Evolutionary conservation across 2,329 filamentous ascomycete species (phyloP).

Genomic region (Ilyonectria robusta): DNA sequence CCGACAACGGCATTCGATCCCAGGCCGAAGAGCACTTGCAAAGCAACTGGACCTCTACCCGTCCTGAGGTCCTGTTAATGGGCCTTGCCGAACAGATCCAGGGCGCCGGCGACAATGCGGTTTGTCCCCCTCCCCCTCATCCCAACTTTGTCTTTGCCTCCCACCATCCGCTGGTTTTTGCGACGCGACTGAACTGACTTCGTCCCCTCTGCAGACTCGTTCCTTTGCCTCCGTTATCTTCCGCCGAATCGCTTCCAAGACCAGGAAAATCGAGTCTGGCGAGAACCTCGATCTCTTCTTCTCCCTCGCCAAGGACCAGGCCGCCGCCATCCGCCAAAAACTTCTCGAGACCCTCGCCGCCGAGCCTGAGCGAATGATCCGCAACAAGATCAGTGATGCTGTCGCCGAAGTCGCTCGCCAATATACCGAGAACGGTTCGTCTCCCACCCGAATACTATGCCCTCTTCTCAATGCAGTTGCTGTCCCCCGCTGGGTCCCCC

Average conservation of each 20-base stretch:
- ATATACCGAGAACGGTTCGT: conserved; percentile 90
- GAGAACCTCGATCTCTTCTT: conserved; percentile 88
- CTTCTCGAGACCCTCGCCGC: conserved; percentile 82
- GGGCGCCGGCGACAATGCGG: conserved; percentile 79
- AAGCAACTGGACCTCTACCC: conserved; percentile 86
- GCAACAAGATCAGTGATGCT: conserved; percentile 98
- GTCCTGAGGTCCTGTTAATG: conserved; percentile 92
- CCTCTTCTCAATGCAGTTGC: not conserved
- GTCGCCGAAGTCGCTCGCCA: conserved; percentile 95
- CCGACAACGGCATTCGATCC: conserved; percentile 88
- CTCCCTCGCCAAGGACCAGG: conserved; percentile 80
- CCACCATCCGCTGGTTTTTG: conserved; percentile 15
- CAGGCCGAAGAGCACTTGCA: conserved; percentile 92
- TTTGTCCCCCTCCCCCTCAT: conserved; percentile 56
- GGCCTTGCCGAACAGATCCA: conserved; percentile 94
- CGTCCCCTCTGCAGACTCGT: conserved; percentile 73
- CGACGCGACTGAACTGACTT: conserved; percentile 31
- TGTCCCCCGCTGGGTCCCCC: conserved; percentile 10
- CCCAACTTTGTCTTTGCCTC: conserved; percentile 12
- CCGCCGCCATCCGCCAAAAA: conserved; percentile 85
- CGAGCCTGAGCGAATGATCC: conserved; percentile 81
- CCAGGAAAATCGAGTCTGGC: conserved; percentile 80
- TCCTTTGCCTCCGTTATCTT: conserved; percentile 96
- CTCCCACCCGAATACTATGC: not conserved
- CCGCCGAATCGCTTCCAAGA: conserved; percentile 91